Conservation (phyloP, 352 stramenopile genomes). For the Blastocystis sp. region DNA sequence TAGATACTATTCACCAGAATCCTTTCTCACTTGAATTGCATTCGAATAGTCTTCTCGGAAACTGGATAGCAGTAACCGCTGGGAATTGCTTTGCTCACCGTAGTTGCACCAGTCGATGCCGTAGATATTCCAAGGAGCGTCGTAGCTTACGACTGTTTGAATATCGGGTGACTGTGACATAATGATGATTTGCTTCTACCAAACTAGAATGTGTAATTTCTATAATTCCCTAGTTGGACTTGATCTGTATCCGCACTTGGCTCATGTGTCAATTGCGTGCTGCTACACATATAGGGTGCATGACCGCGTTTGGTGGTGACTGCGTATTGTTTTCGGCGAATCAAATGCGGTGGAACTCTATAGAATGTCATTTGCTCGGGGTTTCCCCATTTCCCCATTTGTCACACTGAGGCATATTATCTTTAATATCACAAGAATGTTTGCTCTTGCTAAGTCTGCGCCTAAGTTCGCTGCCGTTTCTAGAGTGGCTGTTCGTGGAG, state of each 20-base stretch:
- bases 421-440: background rate
- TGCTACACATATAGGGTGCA: too few relatives aligned
- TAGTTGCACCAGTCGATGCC: background rate
- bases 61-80: slow-evolving; percentile 3
- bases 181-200: background rate
- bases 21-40: background rate
- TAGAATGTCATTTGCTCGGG: too few relatives aligned
- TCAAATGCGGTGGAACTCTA: too few relatives aligned
- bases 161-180: background rate
- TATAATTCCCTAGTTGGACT: too few relatives aligned
- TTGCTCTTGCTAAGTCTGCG: slow-evolving; percentile 29
- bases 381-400: slow-evolving; percentile 1
- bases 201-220: too few relatives aligned
- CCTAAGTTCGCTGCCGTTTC: slow-evolving; percentile 4
- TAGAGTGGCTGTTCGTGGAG: slow-evolving; percentile 21
- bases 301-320: too few relatives aligned
- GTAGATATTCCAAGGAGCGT: background rate
- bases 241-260: too few relatives aligned
- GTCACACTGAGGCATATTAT: background rate
- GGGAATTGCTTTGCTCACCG: background rate
- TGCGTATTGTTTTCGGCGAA: too few relatives aligned
- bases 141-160: background rate
- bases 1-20: background rate
- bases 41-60: background rate
- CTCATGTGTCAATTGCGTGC: too few relatives aligned